These are phyloP conservation scores for Niveomyces coronatus DNA, from an alignment of 2,329 filamentous ascomycete genomes.

Conservation along the genomic window DNA sequence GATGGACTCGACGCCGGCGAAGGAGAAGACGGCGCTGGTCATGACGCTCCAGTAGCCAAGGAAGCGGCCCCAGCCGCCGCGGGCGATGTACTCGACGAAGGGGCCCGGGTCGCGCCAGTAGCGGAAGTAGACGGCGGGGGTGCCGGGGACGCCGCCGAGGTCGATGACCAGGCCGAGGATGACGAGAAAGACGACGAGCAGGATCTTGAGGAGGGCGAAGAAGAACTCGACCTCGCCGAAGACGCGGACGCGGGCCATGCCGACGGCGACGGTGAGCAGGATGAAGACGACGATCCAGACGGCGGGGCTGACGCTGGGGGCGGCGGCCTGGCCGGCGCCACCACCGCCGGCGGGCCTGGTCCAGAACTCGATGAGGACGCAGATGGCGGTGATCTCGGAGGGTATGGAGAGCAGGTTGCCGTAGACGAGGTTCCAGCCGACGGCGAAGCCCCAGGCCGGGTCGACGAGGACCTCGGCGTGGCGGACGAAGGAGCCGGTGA, in stretches of 20 bases:
- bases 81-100: slow-evolving; percentile 54
- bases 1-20: slow-evolving; percentile 53
- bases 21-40: slow-evolving; percentile 56
- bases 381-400: slow-evolving; percentile 52
- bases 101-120: slow-evolving; percentile 62
- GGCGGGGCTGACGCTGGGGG: slow-evolving; percentile 41
- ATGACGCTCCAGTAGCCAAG: slow-evolving; percentile 56
- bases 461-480: slow-evolving; percentile 52
- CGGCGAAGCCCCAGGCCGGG: slow-evolving; percentile 46
- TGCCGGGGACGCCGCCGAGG: slow-evolving; percentile 49
- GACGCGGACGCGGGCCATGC: slow-evolving; percentile 47
- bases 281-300: slow-evolving; percentile 42
- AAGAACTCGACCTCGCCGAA: slow-evolving; percentile 49
- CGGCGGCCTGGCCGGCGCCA: no score
- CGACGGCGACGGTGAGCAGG: slow-evolving; percentile 43
- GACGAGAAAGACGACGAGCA: slow-evolving; percentile 51
- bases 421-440: slow-evolving; percentile 46
- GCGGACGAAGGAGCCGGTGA: slow-evolving; percentile 52
- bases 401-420: slow-evolving; percentile 44
- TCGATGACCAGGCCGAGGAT: slow-evolving; percentile 53
- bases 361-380: slow-evolving; percentile 55
- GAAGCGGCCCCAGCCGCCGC: slow-evolving; percentile 50
- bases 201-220: slow-evolving; percentile 45
- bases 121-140: slow-evolving; percentile 50
- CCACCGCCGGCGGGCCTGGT: no score